These are phyloP conservation scores for Coniosporium apollinis DNA, from an alignment of 495 filamentous ascomycete genomes.

Conservation along the genomic window DNA sequence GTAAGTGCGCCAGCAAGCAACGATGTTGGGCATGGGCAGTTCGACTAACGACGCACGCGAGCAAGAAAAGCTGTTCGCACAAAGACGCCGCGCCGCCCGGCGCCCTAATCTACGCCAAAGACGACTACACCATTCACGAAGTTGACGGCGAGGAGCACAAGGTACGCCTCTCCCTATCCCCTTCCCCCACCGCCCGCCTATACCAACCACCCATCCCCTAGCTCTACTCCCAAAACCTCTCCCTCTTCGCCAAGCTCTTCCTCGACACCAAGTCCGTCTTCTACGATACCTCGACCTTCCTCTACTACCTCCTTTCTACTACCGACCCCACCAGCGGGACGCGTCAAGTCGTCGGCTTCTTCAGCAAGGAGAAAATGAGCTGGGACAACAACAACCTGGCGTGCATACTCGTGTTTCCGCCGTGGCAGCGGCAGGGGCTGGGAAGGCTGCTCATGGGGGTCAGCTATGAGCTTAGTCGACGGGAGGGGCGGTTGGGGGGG, in stretches of 20 bases:
- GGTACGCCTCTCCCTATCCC: constrained; percentile 26
- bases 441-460: constrained; percentile 84
- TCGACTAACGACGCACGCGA: too few species aligned
- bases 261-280: constrained; percentile 97
- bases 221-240: constrained; percentile 89
- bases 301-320: constrained; percentile 78
- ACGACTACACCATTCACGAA: constrained; percentile 60
- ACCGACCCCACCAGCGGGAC: constrained; percentile 30
- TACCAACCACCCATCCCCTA: constrained; percentile 17
- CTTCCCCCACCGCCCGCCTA: background rate
- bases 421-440: constrained; percentile 79
- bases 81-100: constrained; percentile 24
- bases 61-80: constrained; percentile 24
- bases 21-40: too few species aligned
- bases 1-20: too few species aligned
- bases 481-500: constrained; percentile 72
- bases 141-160: constrained; percentile 75
- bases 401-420: constrained; percentile 91
- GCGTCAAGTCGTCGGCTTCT: constrained; percentile 71
- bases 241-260: constrained; percentile 93
- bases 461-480: constrained; percentile 78
- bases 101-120: constrained; percentile 37
- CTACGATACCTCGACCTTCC: constrained; percentile 87
- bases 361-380: constrained; percentile 93
- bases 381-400: constrained; percentile 98